Base-by-base conservation (phyloP, 2,329 filamentous ascomycete species). In the Trichoderma atroviride region DNA sequence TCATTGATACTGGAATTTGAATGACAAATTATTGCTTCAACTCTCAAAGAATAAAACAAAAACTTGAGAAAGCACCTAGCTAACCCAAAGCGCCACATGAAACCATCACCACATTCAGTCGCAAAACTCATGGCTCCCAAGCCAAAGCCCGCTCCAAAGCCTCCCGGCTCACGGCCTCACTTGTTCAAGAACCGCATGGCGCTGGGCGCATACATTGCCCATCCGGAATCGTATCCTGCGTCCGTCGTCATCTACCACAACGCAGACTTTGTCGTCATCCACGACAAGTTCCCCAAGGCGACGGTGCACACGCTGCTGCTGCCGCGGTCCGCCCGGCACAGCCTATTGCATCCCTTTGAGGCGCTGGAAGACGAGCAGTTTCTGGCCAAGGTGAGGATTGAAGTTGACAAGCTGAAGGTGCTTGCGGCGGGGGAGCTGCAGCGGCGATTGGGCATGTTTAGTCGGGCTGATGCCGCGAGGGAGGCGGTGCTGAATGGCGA, bases 291-390 rank as follows among this genome's bases (percentile, higher is more conserved):
- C 77, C 94, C 96, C 10, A 99, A 98, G 80, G 88, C 92, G 4
- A 89, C 87, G 4, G 84, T 97, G 4, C 96, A 99, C 81, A 85
- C 93, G 1, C 91, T 99, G 3, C 87, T 98, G n/a, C 88, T 98
- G 5, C 93, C 94, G 7, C 91, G 94, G 61, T 87, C 91, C 52
- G 76, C 83, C 0, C 75, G 78, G 2, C 87, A 89, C 76, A 88
- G 85, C 74, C 81, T 84, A 6, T 81, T 88, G 13, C 91, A 97
- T 74, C 94, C 95, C 0, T 91, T 95, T 75, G 87, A 91, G 24
- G 92, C 92, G 5, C 89, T 97, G 74, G 85, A 90, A 35, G 89
- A 96, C 77, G 71, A 82, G 0, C 83, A 79, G 0, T 96, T 98
- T 78, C 87, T 96, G 0, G 82, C 81, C 2, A 81, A 85, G 24